Percentiles rank a stretch among this genome's conserved stretches.
Evolutionary conservation across 352 stramenopile species (phyloP).

Genomic region (Pythium graminicola): DNA sequence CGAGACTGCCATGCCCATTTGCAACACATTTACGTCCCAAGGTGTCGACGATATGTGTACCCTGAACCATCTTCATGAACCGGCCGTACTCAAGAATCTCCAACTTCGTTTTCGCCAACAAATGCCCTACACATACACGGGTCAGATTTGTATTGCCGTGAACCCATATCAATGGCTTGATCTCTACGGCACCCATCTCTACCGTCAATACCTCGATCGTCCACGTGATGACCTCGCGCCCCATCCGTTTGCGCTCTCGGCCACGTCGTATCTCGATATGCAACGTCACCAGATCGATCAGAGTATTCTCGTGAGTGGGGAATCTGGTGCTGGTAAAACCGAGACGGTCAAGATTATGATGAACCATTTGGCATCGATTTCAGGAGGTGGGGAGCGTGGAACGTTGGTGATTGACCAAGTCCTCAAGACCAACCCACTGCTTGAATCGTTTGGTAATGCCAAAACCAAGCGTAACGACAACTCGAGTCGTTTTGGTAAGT

Average conservation of each 20-base stretch:
- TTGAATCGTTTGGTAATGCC: slow-evolving; percentile 81
- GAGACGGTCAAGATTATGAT: slow-evolving; percentile 97
- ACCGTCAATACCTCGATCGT: slow-evolving; percentile 72
- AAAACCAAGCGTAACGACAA: slow-evolving; percentile 88
- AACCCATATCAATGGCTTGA: slow-evolving; percentile 95
- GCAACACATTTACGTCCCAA: slow-evolving; percentile 56
- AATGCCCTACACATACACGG: slow-evolving; percentile 90
- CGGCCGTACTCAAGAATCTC: slow-evolving; percentile 71
- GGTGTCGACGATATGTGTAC: slow-evolving; percentile 77
- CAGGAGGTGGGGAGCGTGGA: slow-evolving; percentile 61
- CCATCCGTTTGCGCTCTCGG: slow-evolving; percentile 79
- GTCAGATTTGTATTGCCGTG: slow-evolving; percentile 92
- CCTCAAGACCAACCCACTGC: slow-evolving; percentile 75
- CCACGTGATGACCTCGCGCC: slow-evolving; percentile 65
- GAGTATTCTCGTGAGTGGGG: slow-evolving; percentile 75
- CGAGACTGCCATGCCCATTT: slow-evolving; percentile 75
- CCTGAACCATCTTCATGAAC: slow-evolving; percentile 70
- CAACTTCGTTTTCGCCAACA: slow-evolving; percentile 68
- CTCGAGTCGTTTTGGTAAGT: slow-evolving; percentile 81
- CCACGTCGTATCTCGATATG: slow-evolving; percentile 78
- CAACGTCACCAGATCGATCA: slow-evolving; percentile 74
- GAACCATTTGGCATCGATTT: slow-evolving; percentile 89
- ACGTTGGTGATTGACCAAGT: slow-evolving; percentile 66
- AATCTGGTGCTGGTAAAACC: slow-evolving; percentile 93
- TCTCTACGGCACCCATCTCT: slow-evolving; percentile 78